These are phyloP conservation scores for Lactarius psammicola DNA, from an alignment of 768 basidiomycete species.

Conservation along the genomic window DNA sequence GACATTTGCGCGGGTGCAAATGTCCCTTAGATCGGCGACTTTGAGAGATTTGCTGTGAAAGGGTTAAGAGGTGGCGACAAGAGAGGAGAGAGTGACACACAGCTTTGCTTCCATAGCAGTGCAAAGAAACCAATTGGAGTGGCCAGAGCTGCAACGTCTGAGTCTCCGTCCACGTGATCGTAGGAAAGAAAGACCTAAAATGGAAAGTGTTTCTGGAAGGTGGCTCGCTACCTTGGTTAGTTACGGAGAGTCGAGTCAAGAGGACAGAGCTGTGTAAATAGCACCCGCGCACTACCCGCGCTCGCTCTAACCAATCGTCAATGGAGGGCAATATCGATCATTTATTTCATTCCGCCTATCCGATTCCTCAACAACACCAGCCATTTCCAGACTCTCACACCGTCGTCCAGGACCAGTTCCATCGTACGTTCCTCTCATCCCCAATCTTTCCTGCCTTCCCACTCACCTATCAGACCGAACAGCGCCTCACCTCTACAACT, in stretches of 20 bases:
- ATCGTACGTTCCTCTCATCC: conserved; percentile 18
- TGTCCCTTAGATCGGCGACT: conserved; percentile 65
- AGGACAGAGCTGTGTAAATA: neutral
- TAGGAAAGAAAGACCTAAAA: neutral
- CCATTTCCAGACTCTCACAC: conserved; percentile 38
- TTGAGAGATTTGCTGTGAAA: conserved; percentile 58
- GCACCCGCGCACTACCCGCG: neutral
- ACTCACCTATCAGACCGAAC: conserved; percentile 20
- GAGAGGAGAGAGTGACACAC: conserved; percentile 31
- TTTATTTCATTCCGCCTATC: conserved; percentile 59
- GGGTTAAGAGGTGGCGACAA: conserved; percentile 9
- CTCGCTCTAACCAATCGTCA: conserved; percentile 25
- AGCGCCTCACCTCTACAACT: conserved; percentile 26
- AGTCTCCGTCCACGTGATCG: neutral
- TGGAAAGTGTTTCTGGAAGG: neutral
- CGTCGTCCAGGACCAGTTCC: conserved; percentile 23
- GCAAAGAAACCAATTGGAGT: neutral
- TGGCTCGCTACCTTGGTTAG: too few relatives aligned
- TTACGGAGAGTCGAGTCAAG: too few relatives aligned
- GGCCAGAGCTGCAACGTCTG: neutral
- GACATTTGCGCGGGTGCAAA: conserved; percentile 53
- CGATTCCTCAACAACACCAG: conserved; percentile 39
- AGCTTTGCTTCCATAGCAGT: conserved; percentile 43
- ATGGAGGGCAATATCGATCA: conserved; percentile 55
- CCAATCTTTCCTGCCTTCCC: conserved; percentile 26